Evolutionary conservation across 257 asterid genomes (phyloP).

Genomic region (Pogostemon cablin): DNA sequence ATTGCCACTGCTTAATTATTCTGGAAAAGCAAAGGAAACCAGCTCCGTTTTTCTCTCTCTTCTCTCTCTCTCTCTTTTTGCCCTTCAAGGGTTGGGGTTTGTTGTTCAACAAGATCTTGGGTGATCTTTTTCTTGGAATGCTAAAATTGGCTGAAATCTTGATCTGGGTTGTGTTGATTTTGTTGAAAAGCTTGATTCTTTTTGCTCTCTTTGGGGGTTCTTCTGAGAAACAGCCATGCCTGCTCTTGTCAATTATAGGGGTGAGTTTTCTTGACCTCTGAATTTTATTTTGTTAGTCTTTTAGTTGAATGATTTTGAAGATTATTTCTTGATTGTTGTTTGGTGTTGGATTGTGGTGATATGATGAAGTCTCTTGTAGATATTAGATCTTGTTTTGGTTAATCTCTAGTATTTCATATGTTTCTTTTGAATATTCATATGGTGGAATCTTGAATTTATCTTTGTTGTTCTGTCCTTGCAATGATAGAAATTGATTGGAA

Average conservation of each 20-base stretch:
- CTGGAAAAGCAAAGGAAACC: conserved; percentile 35
- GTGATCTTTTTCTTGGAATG: conserved; percentile 49
- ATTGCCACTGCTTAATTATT: conserved; percentile 18
- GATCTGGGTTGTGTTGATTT: conserved; percentile 59
- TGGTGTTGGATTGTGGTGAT: conserved; percentile 14
- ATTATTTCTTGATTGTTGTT: conserved; percentile 1
- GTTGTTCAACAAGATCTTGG: conserved; percentile 28
- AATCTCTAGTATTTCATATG: background rate
- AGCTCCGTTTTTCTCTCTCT: conserved; percentile 20
- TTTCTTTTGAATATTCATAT: conserved; percentile 3
- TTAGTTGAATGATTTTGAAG: conserved; percentile 19
- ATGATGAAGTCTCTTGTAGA: conserved; percentile 22
- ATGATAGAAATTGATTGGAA: conserved; percentile 12
- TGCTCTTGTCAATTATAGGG: conserved; percentile 89
- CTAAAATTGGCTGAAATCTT: conserved; percentile 55
- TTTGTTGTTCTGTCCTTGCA: conserved; percentile 17
- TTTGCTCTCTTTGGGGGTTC: conserved; percentile 52
- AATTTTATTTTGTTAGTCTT: background rate
- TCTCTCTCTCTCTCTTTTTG: conserved; percentile 38
- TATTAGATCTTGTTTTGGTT: conserved; percentile 22
- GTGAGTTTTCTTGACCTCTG: conserved; percentile 49
- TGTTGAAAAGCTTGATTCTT: conserved; percentile 48
- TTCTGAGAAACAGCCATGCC: conserved; percentile 72
- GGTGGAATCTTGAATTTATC: conserved; percentile 14
- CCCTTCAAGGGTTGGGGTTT: conserved; percentile 67